phyloP scores from a whole-genome alignment of 2,329 filamentous ascomycete species.

The Nemania sp. region DNA sequence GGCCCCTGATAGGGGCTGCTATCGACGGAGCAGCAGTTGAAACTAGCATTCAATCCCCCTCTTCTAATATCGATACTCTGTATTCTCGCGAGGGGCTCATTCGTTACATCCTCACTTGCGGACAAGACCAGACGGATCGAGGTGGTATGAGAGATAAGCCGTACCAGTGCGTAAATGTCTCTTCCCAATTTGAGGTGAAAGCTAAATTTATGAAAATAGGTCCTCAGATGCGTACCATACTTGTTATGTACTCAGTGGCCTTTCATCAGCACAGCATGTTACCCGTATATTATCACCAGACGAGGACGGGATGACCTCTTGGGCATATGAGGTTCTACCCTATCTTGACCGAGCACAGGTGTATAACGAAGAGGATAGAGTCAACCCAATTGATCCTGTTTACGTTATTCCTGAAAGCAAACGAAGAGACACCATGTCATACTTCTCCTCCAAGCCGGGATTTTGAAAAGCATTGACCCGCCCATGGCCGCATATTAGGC shows the following conservation, averaged over 20 bases:
- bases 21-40: constrained; percentile 55
- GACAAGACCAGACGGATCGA: constrained; percentile 69
- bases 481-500: constrained; percentile 41
- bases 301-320: constrained; percentile 46
- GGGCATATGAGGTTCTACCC: constrained; percentile 47
- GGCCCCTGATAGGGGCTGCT: constrained; percentile 84
- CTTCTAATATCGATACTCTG: constrained; percentile 34
- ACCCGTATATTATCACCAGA: constrained; percentile 42
- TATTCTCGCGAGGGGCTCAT: constrained; percentile 85
- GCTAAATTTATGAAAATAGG: constrained; percentile 46
- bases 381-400: constrained; percentile 76
- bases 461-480: constrained; percentile 49
- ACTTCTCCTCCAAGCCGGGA: constrained; percentile 63
- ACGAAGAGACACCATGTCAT: constrained; percentile 65
- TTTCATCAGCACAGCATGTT: constrained; percentile 79
- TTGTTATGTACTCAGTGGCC: constrained; percentile 84
- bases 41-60: constrained; percentile 27
- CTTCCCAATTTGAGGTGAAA: constrained; percentile 5
- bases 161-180: constrained; percentile 66
- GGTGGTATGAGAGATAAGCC: constrained; percentile 95
- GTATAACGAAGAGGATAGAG: constrained; percentile 71
- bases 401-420: constrained; percentile 78
- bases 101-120: constrained; percentile 87
- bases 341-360: constrained; percentile 61
- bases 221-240: constrained; percentile 88